Conservation (phyloP, 768 basidiomycete species). For the Piloderma croceum region DNA sequence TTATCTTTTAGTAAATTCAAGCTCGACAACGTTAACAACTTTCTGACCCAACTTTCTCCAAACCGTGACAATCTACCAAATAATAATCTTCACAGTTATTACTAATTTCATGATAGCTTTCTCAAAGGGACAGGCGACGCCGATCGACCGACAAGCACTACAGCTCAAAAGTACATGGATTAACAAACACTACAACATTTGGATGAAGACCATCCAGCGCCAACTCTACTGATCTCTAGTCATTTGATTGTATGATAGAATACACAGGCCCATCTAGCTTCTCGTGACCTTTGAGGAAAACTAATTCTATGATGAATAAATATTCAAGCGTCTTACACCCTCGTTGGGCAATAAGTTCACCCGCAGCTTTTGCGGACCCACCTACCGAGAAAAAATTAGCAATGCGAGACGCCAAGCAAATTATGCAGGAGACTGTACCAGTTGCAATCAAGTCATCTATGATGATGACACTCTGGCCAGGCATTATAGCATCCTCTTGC, state of each 20-base stretch:
- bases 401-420: slow-evolving; percentile 2
- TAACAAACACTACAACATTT: no score
- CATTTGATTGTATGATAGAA: slow-evolving; percentile 77
- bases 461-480: slow-evolving; percentile 80
- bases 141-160: no score
- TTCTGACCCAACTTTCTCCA: no score
- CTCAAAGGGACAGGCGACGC: no score
- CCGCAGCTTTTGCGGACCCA: slow-evolving; percentile 91
- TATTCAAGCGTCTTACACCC: slow-evolving; percentile 89
- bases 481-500: slow-evolving; percentile 78
- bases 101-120: no score
- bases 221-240: slow-evolving; percentile 47
- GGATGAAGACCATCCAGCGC: no score
- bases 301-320: slow-evolving; percentile 85
- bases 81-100: no score
- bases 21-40: no score
- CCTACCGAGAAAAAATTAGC: slow-evolving; percentile 39
- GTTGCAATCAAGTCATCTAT: slow-evolving; percentile 97
- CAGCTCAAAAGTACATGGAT: no score
- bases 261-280: slow-evolving; percentile 86
- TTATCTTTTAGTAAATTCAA: no score
- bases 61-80: no score
- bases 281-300: slow-evolving; percentile 66
- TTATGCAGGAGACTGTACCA: slow-evolving; percentile 40
- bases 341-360: slow-evolving; percentile 75